Evolutionary conservation across 441 rosid species (phyloP), one percentile per base, ranked within the genome.

Genomic region (Corymbia citriodora): DNA sequence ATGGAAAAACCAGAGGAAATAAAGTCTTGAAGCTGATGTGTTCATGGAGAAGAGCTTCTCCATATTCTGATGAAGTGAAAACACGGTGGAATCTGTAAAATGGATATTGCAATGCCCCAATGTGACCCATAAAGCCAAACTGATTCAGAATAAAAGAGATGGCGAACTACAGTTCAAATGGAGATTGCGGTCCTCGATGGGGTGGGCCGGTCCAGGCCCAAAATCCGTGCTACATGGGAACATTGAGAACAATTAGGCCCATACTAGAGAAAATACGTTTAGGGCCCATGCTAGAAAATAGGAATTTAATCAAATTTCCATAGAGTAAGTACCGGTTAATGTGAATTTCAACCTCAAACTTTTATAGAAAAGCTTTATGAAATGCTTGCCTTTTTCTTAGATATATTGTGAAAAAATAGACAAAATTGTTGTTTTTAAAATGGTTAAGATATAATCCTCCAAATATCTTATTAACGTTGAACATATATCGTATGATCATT

Each of bases 331-430:
- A 7, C 72, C 8, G 72, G 72, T 63, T 63, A 3, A 65, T 2
- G 36, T 14, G 19, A 19, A 14, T 65, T 65, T 14, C 72, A 14
- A 14, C 19, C 19, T 65, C 36, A 65, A 65, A 14, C 33, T 14
- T 63, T n/a, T n/a, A 7, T 59, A n/a, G 31, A 93, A 63, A 88
- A 88, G 70, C 82, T 89, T 59, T 49, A 25, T 85, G 74, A 92
- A 97, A 97, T 99, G 97, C 16, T 92, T 95, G 91, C 99, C 72
- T 96, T 98, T 92, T 95, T 97, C 55, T 63, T 29, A 96, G 98
- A 50, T 97, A 97, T 40, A 91, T 96, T 40, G 95, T 65, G 72
- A 7, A 3, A 65, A n/a, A n/a, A n/a, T 55, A 21, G 57, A 55
- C 21, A 93, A 94, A 16, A 55, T 1, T 40, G 5, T 40, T 40